phyloP scores from a whole-genome alignment of 202 grass and related monocot genomes.

The Elaeis oleifera region DNA sequence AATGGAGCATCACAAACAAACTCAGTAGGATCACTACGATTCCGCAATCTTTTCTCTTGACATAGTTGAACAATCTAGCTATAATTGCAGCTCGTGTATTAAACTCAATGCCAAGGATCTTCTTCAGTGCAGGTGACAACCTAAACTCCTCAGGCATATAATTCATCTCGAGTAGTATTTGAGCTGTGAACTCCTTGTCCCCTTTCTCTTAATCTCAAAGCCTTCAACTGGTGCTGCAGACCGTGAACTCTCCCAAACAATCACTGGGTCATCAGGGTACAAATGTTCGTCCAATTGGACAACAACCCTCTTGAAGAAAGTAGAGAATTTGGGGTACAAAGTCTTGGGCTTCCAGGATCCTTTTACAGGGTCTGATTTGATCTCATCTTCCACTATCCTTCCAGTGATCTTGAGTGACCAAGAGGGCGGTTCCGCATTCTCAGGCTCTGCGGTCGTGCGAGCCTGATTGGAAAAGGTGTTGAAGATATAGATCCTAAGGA shows the following conservation, averaged over 20 bases:
- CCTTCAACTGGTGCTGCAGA: slow-evolving; percentile 57
- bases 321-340: slow-evolving; percentile 72
- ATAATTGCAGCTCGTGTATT: slow-evolving; percentile 75
- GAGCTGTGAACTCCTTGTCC: slow-evolving; percentile 68
- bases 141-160: slow-evolving; percentile 79
- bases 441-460: slow-evolving; percentile 36
- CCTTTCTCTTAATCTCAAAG: slow-evolving; percentile 88
- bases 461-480: slow-evolving; percentile 80
- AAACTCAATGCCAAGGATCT: slow-evolving; percentile 77
- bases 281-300: slow-evolving; percentile 48
- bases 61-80: slow-evolving; percentile 74
- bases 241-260: slow-evolving; percentile 71
- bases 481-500: slow-evolving; percentile 80
- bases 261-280: slow-evolving; percentile 62
- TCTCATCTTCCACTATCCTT: slow-evolving; percentile 72
- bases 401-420: slow-evolving; percentile 98
- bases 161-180: slow-evolving; percentile 73
- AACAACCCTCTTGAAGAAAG: slow-evolving; percentile 71
- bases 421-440: slow-evolving; percentile 36
- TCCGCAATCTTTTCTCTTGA: slow-evolving; percentile 84
- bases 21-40: slow-evolving; percentile 63
- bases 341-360: slow-evolving; percentile 55
- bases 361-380: background rate
- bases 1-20: slow-evolving; percentile 57
- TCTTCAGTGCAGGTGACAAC: slow-evolving; percentile 61